Conservation (phyloP, 345 rosid species). For the Lenwebbia sp. region DNA sequence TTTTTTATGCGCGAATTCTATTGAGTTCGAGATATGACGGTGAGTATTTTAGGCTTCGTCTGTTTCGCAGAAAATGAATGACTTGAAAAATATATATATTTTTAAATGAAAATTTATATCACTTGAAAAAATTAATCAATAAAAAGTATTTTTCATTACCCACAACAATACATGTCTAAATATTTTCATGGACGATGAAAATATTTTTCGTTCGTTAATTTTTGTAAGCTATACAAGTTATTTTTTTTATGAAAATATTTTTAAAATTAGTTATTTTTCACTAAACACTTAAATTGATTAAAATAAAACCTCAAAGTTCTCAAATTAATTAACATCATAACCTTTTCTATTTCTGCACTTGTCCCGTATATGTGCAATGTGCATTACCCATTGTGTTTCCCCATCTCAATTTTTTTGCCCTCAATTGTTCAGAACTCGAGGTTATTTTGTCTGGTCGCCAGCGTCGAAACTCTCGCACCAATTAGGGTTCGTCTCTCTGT, state of each 20-base stretch:
- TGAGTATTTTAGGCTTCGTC: fast-evolving
- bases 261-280: no score
- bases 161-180: no score
- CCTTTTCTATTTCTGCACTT: neutral
- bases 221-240: no score
- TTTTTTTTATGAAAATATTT: no score
- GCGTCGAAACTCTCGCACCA: neutral
- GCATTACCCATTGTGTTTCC: neutral
- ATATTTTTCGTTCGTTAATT: no score
- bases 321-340: neutral
- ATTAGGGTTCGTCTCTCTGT: neutral
- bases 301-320: neutral
- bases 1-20: neutral
- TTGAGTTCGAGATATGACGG: fast-evolving
- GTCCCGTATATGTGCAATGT: neutral
- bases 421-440: neutral
- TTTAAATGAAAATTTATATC: no score
- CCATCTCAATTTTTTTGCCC: neutral
- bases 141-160: no score
- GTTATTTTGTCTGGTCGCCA: neutral
- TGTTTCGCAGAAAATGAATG: no score
- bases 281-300: neutral
- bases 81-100: no score
- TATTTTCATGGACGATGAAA: no score
- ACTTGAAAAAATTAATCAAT: no score